Percentiles rank a stretch among this genome's conserved stretches.
phyloP scores from a whole-genome alignment of 2,329 filamentous ascomycete genomes.

The Pseudocercospora eumusae region DNA sequence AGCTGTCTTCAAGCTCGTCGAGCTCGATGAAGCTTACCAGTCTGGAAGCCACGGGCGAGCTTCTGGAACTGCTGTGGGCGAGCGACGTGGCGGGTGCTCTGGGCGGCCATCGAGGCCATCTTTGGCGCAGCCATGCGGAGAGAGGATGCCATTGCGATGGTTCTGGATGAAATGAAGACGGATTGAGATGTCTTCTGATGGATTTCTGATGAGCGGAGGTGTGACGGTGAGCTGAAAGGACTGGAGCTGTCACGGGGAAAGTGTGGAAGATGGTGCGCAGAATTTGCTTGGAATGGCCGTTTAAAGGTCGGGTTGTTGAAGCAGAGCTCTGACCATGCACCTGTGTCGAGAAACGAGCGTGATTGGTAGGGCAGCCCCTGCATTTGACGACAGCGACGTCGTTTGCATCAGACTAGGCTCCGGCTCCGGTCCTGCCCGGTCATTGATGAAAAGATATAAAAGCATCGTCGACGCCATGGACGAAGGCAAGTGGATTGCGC shows the following conservation, averaged over 20 bases:
- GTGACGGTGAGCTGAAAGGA: slow-evolving; percentile 31
- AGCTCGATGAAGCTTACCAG: slow-evolving; percentile 53
- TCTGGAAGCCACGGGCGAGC: slow-evolving; percentile 67
- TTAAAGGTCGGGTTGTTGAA: slow-evolving; percentile 31
- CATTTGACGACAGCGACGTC: slow-evolving; percentile 22
- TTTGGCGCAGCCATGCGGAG: slow-evolving; percentile 73
- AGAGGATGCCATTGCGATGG: slow-evolving; percentile 75
- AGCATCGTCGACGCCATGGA: slow-evolving; percentile 15
- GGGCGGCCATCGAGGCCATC: slow-evolving; percentile 66
- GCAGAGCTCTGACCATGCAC: slow-evolving; percentile 28
- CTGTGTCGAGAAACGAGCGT: slow-evolving; percentile 20
- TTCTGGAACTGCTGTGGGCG: slow-evolving; percentile 65
- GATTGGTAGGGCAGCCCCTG: slow-evolving; percentile 29
- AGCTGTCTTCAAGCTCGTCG: slow-evolving; percentile 25
- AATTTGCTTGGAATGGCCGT: slow-evolving; percentile 33
- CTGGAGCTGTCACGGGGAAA: slow-evolving; percentile 35
- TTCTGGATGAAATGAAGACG: slow-evolving; percentile 42
- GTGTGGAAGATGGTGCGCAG: slow-evolving; percentile 31
- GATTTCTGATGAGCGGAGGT: slow-evolving; percentile 32
- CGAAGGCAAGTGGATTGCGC: not conserved
- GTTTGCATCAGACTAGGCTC: slow-evolving; percentile 20
- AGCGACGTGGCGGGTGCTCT: slow-evolving; percentile 74
- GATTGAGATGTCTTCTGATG: slow-evolving; percentile 25
- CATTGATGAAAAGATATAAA: slow-evolving; percentile 24
- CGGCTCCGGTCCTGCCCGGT: slow-evolving; percentile 25